Percentiles rank a stretch among this genome's conserved stretches.
Conservation (phyloP, 441 rosid genomes). For the Euphorbia celastroides region DNA sequence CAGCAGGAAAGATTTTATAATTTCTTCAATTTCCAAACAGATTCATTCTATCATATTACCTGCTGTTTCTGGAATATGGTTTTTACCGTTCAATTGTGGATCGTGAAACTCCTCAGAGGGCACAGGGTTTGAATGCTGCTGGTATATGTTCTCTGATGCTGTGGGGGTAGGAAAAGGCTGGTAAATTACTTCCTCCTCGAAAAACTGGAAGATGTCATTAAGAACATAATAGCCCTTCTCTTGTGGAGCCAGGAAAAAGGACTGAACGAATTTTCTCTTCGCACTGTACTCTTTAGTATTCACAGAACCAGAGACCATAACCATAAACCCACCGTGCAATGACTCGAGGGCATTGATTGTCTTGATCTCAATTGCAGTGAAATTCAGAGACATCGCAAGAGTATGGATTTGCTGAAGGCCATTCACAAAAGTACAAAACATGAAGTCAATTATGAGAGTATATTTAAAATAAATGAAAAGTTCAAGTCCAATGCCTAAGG, state of each 20-base stretch:
- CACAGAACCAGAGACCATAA: constrained; percentile 84
- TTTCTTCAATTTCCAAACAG: too few relatives aligned
- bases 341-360: constrained; percentile 77
- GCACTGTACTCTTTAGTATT: constrained; percentile 48
- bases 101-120: constrained; percentile 46
- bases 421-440: constrained; percentile 9
- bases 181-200: constrained; percentile 50
- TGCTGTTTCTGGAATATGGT: constrained; percentile 53
- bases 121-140: constrained; percentile 36
- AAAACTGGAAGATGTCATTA: constrained; percentile 73
- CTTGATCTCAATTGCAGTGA: constrained; percentile 69
- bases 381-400: constrained; percentile 52
- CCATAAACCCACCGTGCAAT: constrained; percentile 75
- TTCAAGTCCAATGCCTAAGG: background rate
- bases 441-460: background rate
- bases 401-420: constrained; percentile 62
- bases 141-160: constrained; percentile 26
- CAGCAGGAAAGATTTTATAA: background rate
- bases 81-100: constrained; percentile 42
- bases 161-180: constrained; percentile 36
- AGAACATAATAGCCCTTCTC: constrained; percentile 86
- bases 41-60: constrained; percentile 43
- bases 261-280: constrained; percentile 77
- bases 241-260: constrained; percentile 94
- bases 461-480: background rate